Evolutionary conservation across 2,329 filamentous ascomycete genomes (phyloP).

Genomic region (Pseudofabraea citricarpa): DNA sequence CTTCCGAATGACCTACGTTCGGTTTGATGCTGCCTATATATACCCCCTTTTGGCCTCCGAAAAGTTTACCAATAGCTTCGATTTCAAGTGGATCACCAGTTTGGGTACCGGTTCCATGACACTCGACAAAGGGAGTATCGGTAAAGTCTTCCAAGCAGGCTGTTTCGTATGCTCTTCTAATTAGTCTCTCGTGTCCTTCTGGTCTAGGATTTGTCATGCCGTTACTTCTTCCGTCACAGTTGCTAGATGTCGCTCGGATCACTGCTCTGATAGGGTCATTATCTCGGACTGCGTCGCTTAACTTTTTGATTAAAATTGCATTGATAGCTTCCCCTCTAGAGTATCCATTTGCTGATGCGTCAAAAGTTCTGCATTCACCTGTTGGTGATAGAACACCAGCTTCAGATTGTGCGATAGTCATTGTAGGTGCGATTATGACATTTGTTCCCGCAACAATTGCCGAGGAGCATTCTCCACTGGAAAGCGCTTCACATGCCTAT

Average conservation of each 20-base stretch:
- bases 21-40: slow-evolving; percentile 14
- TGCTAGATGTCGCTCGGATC: slow-evolving; percentile 34
- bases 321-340: slow-evolving; percentile 38
- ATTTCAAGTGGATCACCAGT: slow-evolving; percentile 11
- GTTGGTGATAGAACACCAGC: slow-evolving; percentile 3
- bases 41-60: not conserved
- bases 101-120: slow-evolving; percentile 10
- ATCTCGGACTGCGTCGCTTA: slow-evolving; percentile 31
- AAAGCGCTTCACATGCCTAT: slow-evolving; percentile 6
- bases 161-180: not conserved
- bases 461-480: slow-evolving; percentile 10
- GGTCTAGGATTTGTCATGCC: slow-evolving; percentile 40
- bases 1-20: slow-evolving; percentile 20
- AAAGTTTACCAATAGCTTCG: slow-evolving; percentile 3
- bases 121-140: not conserved
- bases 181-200: slow-evolving; percentile 30
- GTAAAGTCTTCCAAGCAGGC: not conserved
- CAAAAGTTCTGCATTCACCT: slow-evolving; percentile 26
- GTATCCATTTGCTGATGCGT: slow-evolving; percentile 38
- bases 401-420: slow-evolving; percentile 2
- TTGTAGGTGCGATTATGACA: slow-evolving; percentile 33
- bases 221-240: slow-evolving; percentile 38
- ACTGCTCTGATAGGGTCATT: slow-evolving; percentile 37
- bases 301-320: slow-evolving; percentile 34
- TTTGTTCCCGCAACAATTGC: slow-evolving; percentile 48